phyloP scores from a whole-genome alignment of 2,329 filamentous ascomycete genomes.

The Mollisia scopiformis region DNA sequence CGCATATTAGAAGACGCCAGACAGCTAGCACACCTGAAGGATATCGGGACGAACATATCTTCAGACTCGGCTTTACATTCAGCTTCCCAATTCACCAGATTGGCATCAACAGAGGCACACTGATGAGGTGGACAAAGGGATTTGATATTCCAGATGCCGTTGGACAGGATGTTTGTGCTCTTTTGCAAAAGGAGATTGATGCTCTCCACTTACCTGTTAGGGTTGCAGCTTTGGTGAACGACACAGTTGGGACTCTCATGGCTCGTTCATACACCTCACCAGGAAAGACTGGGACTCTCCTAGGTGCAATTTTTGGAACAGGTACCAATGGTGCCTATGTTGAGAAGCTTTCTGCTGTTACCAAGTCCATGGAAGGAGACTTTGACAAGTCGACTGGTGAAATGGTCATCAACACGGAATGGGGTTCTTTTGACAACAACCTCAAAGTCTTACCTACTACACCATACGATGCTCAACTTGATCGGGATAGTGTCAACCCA shows the following conservation, averaged over 20 bases:
- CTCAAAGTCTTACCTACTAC: slow-evolving; percentile 87
- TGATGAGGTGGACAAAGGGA: slow-evolving; percentile 98
- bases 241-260: slow-evolving; percentile 97
- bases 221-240: slow-evolving; percentile 95
- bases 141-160: slow-evolving; percentile 96
- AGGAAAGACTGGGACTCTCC: slow-evolving; percentile 80
- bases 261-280: slow-evolving; percentile 93
- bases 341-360: slow-evolving; percentile 85
- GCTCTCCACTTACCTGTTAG: slow-evolving; percentile 83
- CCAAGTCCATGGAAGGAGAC: slow-evolving; percentile 71
- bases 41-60: slow-evolving; percentile 74
- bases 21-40: slow-evolving; percentile 61
- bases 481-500: slow-evolving; percentile 82
- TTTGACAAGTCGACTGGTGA: slow-evolving; percentile 83
- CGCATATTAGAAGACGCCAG: slow-evolving; percentile 66
- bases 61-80: slow-evolving; percentile 98
- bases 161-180: slow-evolving; percentile 89
- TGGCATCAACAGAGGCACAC: slow-evolving; percentile 90
- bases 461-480: slow-evolving; percentile 77
- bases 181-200: slow-evolving; percentile 90
- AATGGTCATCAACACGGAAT: slow-evolving; percentile 98
- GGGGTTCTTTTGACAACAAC: slow-evolving; percentile 97
- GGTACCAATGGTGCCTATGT: slow-evolving; percentile 98
- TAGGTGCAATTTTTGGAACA: slow-evolving; percentile 98
- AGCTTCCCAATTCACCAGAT: slow-evolving; percentile 94